phyloP scores from a whole-genome alignment of 2,329 filamentous ascomycete species.

The Xylariales sp. region DNA sequence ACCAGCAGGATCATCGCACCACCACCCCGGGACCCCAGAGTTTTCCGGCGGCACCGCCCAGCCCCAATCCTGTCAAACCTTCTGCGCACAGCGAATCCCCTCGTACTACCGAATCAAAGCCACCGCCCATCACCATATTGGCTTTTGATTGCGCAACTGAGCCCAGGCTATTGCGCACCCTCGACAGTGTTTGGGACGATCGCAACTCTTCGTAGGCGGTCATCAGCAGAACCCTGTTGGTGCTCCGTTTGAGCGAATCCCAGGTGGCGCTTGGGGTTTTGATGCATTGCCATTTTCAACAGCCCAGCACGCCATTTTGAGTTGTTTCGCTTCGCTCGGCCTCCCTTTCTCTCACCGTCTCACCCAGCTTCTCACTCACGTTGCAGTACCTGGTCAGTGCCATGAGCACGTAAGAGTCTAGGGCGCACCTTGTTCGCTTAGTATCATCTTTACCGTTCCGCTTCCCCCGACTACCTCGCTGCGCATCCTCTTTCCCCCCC shows the following conservation, averaged over 20 bases:
- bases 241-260: too few species aligned
- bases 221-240: too few species aligned
- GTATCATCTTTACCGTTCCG: slow-evolving; percentile 3
- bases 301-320: slow-evolving; percentile 6
- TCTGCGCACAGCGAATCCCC: too few species aligned
- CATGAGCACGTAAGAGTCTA: slow-evolving; percentile 6
- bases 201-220: slow-evolving; percentile 1
- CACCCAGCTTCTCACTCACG: slow-evolving; percentile 4
- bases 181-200: slow-evolving; percentile 1
- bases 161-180: slow-evolving; percentile 2
- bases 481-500: not conserved
- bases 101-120: not conserved
- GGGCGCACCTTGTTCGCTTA: too few species aligned
- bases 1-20: too few species aligned
- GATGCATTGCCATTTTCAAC: not conserved
- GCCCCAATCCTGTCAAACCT: not conserved
- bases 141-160: slow-evolving; percentile 4
- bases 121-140: not conserved
- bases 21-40: too few species aligned
- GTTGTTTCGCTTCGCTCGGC: slow-evolving; percentile 5
- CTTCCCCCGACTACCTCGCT: too few species aligned
- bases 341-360: too few species aligned
- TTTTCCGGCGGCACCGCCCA: too few species aligned
- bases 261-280: too few species aligned
- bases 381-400: slow-evolving; percentile 5